Evolutionary conservation across 2,329 filamentous ascomycete species (phyloP).

Genomic region (Diaporthe longicolla): DNA sequence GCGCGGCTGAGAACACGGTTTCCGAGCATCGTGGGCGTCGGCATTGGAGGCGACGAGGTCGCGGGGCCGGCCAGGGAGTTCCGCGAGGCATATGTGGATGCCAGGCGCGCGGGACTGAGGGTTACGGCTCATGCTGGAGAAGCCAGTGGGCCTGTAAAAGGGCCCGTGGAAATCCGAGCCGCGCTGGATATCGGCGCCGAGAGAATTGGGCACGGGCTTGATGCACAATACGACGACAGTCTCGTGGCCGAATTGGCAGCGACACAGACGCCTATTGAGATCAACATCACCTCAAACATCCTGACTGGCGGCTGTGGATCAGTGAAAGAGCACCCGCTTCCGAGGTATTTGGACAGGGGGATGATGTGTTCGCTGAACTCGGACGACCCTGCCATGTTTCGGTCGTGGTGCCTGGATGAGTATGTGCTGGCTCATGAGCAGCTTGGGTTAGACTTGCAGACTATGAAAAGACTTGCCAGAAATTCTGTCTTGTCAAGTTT

Average conservation of each 20-base stretch:
- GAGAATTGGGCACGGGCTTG: constrained; percentile 43
- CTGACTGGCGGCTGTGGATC: constrained; percentile 41
- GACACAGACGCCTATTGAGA: constrained; percentile 39
- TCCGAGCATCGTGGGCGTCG: constrained; percentile 42
- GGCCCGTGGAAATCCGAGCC: constrained; percentile 40
- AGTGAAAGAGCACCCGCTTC: constrained; percentile 40
- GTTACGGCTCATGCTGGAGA: constrained; percentile 44
- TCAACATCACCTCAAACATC: constrained; percentile 43
- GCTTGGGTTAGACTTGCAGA: constrained; percentile 36
- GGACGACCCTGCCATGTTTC: constrained; percentile 44
- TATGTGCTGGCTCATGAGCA: constrained; percentile 41
- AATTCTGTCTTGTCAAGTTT: constrained; percentile 39
- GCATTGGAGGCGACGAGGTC: constrained; percentile 42
- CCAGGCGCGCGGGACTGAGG: constrained; percentile 39
- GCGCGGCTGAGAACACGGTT: constrained; percentile 38
- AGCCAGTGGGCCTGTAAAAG: constrained; percentile 40
- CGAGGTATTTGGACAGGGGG: constrained; percentile 23
- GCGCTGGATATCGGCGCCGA: constrained; percentile 41
- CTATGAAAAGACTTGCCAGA: constrained; percentile 31
- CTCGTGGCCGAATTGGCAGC: constrained; percentile 36
- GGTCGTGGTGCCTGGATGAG: constrained; percentile 42
- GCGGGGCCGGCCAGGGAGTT: constrained; percentile 41
- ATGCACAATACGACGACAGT: constrained; percentile 40
- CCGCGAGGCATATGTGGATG: constrained; percentile 41
- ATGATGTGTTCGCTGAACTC: constrained; percentile 39